A percentile compares a stretch with the other conserved stretches of the same genome.
phyloP scores from a whole-genome alignment of 2,329 filamentous ascomycete genomes.

The Xylaria sp. region DNA sequence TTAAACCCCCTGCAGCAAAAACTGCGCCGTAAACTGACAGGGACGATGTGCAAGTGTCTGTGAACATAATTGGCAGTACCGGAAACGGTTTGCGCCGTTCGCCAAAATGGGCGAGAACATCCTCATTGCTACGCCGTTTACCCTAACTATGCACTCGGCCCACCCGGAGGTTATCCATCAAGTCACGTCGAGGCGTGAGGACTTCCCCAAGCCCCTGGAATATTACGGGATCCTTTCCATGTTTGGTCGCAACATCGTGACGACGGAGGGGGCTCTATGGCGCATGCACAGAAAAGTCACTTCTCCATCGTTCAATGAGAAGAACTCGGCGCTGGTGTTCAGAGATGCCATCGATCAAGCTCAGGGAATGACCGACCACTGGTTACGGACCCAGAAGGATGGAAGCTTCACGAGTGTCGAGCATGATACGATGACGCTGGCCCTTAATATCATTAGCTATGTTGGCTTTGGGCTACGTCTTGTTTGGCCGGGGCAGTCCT shows the following conservation, averaged over 20 bases:
- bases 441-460: constrained; percentile 68
- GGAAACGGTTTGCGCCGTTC: constrained; percentile 66
- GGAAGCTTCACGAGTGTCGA: constrained; percentile 67
- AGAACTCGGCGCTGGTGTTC: constrained; percentile 76
- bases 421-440: constrained; percentile 72
- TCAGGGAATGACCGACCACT: constrained; percentile 68
- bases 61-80: constrained; percentile 69
- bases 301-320: constrained; percentile 79
- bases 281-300: constrained; percentile 78
- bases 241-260: constrained; percentile 78
- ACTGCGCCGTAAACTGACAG: constrained; percentile 19
- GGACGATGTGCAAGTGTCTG: constrained; percentile 49
- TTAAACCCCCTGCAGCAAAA: background rate
- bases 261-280: constrained; percentile 76
- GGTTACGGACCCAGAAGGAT: constrained; percentile 58
- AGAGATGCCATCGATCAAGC: constrained; percentile 72
- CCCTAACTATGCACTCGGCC: constrained; percentile 65
- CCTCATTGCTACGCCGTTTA: constrained; percentile 68
- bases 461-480: constrained; percentile 77
- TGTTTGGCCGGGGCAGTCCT: constrained; percentile 70
- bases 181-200: constrained; percentile 72
- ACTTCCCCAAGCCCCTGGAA: constrained; percentile 76
- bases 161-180: constrained; percentile 74
- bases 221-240: constrained; percentile 69
- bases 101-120: constrained; percentile 71